Base-by-base conservation (phyloP, 23 red algal genomes). In the Pyropia haitanensis region DNA sequence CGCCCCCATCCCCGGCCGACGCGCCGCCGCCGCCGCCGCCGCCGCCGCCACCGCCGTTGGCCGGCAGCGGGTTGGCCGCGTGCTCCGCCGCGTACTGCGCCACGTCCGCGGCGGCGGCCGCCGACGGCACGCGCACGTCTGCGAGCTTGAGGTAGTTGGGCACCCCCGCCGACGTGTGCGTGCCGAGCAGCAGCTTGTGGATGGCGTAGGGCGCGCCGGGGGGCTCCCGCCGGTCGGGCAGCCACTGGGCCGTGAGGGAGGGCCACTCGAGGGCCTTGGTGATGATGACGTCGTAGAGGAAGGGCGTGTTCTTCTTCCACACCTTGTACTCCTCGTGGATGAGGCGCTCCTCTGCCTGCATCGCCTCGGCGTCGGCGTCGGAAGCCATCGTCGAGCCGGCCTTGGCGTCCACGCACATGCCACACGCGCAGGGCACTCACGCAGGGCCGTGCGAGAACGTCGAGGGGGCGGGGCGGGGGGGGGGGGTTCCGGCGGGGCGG, bases 81-180 rank as follows among this genome's bases (percentile, higher is more conserved):
- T 46, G 39, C 10, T 46, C 39, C 39, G 39, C 39, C 39, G 39
- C 62, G 58, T 97, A 87, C 53, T 85, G 74, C 16, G 73, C 77
- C 28, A 64, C 86, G 52, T 90, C 93, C 32, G 79, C 84, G 57
- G 77, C 73, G 59, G 81, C 79, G 24, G 69, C 71, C 14, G 91
- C 84, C 52, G 80, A 74, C 19, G 94, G 94, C 64, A 98, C 65
- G 21, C 82, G 73, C 34, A 78, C 87, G 64, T 98, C 83, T 25
- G 94, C 94, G 49, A 98, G 71, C 84, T 88, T 98, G 18, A 98
- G 68, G 62, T 82, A 85, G 65, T 98, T 98, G 63, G 91, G 86
- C 68, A 87, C 94, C 28, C 75, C 88, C 14, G 88, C 94, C 8
- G 87, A 90, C 10, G 94, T 98, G 60, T 98, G 94, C 27, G 94